Evolutionary conservation across 208 protist species (phyloP).

Genomic region (Trypanosoma melophagium): DNA sequence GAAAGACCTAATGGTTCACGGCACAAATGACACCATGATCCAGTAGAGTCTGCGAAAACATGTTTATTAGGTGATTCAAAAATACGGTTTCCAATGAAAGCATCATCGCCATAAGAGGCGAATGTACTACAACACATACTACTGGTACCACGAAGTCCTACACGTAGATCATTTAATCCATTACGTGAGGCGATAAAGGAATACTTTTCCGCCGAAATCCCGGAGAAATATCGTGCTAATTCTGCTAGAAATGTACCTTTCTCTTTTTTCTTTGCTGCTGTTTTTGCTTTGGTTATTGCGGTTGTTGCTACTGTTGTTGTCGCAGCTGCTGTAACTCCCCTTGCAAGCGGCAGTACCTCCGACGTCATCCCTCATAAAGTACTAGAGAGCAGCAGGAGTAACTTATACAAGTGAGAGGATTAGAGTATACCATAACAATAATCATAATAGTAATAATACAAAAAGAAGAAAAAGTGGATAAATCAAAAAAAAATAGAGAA

Average conservation of each 20-base stretch:
- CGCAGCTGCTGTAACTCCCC: too few relatives aligned
- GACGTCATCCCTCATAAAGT: too few relatives aligned
- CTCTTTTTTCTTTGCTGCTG: constrained; percentile 13
- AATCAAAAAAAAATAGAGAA: too few relatives aligned
- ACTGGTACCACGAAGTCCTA: constrained; percentile 6
- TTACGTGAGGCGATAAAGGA: background rate
- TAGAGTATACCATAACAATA: too few relatives aligned
- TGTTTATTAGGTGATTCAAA: constrained; percentile 15
- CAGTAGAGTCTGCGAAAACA: background rate
- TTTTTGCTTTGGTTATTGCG: too few relatives aligned
- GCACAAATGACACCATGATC: constrained; percentile 8
- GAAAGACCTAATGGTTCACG: constrained; percentile 8
- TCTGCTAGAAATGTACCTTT: constrained; percentile 6
- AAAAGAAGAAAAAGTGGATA: too few relatives aligned
- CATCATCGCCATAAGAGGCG: background rate
- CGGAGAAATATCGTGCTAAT: background rate
- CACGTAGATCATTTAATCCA: constrained; percentile 1
- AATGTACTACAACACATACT: background rate
- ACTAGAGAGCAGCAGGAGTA: too few relatives aligned
- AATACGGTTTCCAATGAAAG: background rate
- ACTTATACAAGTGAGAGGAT: too few relatives aligned
- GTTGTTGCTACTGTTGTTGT: too few relatives aligned
- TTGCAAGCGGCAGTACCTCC: too few relatives aligned
- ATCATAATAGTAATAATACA: too few relatives aligned
- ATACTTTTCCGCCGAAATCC: background rate